phyloP scores from a whole-genome alignment of 352 stramenopile genomes.

The Globisporangium cylindrosporum region DNA sequence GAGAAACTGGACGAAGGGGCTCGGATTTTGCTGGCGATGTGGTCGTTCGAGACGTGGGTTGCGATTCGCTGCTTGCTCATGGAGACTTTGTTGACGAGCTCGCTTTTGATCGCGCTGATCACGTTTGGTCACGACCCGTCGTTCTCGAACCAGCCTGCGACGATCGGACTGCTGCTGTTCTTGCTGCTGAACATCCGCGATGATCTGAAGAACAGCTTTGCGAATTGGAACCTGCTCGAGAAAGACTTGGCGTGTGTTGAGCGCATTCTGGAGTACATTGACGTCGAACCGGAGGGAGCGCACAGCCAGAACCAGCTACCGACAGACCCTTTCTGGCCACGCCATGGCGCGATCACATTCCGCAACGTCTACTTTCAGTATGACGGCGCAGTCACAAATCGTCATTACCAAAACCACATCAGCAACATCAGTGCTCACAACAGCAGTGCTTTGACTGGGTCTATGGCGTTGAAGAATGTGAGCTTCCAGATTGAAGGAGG shows the following conservation, averaged over 20 bases:
- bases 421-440: neutral
- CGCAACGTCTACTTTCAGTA: constrained; percentile 33
- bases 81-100: constrained; percentile 32
- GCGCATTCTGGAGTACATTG: constrained; percentile 39
- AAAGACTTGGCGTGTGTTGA: constrained; percentile 30
- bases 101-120: constrained; percentile 36
- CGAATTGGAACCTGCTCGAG: constrained; percentile 39
- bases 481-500: constrained; percentile 42
- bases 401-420: constrained; percentile 30
- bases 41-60: constrained; percentile 33
- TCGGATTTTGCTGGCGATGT: constrained; percentile 32
- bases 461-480: constrained; percentile 44
- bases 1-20: constrained; percentile 33
- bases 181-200: constrained; percentile 38
- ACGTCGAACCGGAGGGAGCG: constrained; percentile 13
- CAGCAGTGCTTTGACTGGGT: constrained; percentile 1
- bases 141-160: constrained; percentile 10
- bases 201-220: constrained; percentile 17
- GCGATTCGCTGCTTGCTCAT: constrained; percentile 29
- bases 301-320: constrained; percentile 1
- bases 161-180: constrained; percentile 42
- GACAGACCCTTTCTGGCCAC: constrained; percentile 28
- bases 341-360: constrained; percentile 31
- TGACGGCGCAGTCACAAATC: neutral
- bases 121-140: constrained; percentile 25